A percentile compares a stretch with the other conserved stretches of the same genome.
phyloP scores from a whole-genome alignment of 2,329 filamentous ascomycete species.

The Paraphaeosphaeria sporulosa region DNA sequence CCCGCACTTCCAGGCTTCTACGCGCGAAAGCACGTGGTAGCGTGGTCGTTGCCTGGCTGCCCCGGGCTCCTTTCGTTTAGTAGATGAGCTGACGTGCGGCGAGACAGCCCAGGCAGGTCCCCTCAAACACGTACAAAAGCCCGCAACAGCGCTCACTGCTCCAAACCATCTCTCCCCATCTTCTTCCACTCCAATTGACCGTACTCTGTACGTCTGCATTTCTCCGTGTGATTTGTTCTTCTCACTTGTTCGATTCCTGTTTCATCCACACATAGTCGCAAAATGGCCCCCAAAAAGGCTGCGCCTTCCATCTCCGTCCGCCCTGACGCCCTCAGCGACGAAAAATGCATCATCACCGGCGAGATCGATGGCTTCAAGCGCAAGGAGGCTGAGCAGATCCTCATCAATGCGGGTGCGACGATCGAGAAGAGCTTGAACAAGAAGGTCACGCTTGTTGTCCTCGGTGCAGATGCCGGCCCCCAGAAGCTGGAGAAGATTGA shows the following conservation, averaged over 20 bases:
- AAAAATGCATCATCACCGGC: conserved; percentile 28
- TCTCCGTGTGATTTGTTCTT: background rate
- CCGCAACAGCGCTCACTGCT: conserved; percentile 2
- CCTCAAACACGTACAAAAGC: conserved; percentile 15
- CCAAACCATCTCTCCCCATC: background rate
- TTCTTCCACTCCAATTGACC: background rate
- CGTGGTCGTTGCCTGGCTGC: conserved; percentile 15
- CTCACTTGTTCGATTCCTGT: background rate
- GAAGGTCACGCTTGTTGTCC: conserved; percentile 66
- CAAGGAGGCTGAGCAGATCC: conserved; percentile 23
- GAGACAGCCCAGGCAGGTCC: conserved; percentile 5
- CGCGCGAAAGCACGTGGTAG: conserved; percentile 17
- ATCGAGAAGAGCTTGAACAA: conserved; percentile 34
- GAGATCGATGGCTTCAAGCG: conserved; percentile 26
- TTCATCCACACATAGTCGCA: background rate
- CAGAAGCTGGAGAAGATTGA: conserved; percentile 87
- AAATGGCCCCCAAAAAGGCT: conserved; percentile 26
- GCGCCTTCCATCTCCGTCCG: conserved; percentile 22
- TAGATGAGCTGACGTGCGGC: conserved; percentile 10
- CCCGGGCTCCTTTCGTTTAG: conserved; percentile 8
- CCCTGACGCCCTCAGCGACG: conserved; percentile 23
- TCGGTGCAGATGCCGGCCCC: conserved; percentile 87
- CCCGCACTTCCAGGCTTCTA: conserved; percentile 7
- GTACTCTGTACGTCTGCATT: background rate
- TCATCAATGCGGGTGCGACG: conserved; percentile 27